Percentiles rank a stretch among this genome's conserved stretches.
Conservation (phyloP, 257 asterid species). For the Solanum tarijense region DNA sequence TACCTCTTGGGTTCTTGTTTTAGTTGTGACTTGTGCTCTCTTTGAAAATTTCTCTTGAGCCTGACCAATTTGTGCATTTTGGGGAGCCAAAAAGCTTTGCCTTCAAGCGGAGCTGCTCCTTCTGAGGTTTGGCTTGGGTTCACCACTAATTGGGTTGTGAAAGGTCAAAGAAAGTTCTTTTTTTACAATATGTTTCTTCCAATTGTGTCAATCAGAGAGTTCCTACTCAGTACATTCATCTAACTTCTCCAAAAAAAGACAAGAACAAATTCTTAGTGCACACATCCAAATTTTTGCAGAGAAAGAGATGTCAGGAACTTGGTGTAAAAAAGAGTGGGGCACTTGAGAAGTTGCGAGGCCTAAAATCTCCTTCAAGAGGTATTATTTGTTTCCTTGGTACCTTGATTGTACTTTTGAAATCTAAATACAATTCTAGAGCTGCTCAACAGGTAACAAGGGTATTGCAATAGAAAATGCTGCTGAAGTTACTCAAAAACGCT, state of each 20-base stretch:
- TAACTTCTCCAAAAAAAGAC: neutral
- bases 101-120: neutral
- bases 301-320: conserved; percentile 28
- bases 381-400: neutral
- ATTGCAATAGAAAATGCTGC: conserved; percentile 20
- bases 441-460: conserved; percentile 31
- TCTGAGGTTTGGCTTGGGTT: neutral
- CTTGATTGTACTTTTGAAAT: neutral
- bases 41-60: neutral
- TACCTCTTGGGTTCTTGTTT: neutral
- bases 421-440: conserved; percentile 11
- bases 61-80: neutral
- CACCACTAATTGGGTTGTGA: neutral
- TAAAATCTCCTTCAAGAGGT: neutral
- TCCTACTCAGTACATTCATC: neutral
- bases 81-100: neutral
- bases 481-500: conserved; percentile 22
- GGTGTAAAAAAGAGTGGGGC: conserved; percentile 16
- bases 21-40: neutral
- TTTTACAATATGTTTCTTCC: neutral
- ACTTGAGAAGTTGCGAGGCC: conserved; percentile 9
- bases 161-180: neutral
- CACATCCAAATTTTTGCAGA: conserved; percentile 22
- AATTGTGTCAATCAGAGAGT: neutral
- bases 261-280: neutral